These are phyloP conservation scores for Globisporangium radiosum DNA, from an alignment of 352 stramenopile species.

Conservation along the genomic window DNA sequence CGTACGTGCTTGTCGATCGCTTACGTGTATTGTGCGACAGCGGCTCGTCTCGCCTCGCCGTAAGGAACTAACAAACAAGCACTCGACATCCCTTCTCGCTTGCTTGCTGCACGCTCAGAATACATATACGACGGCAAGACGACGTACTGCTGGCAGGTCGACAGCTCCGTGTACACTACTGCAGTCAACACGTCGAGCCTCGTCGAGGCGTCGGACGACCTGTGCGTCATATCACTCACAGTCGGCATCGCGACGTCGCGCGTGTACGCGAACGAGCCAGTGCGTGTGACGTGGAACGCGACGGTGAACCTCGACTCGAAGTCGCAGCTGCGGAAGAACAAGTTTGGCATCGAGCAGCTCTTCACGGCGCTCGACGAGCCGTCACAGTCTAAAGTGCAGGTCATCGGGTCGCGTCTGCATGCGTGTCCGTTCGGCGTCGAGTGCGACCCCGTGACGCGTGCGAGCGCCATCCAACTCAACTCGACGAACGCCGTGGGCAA, in stretches of 20 bases:
- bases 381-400: slow-evolving; percentile 43
- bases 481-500: slow-evolving; percentile 47
- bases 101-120: slow-evolving; percentile 1
- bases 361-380: slow-evolving; percentile 39
- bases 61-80: no score
- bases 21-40: neutral
- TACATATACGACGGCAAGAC: slow-evolving; percentile 31
- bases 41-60: neutral
- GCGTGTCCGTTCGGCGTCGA: slow-evolving; percentile 33
- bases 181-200: slow-evolving; percentile 32
- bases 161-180: slow-evolving; percentile 46
- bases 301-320: slow-evolving; percentile 32
- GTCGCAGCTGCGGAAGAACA: slow-evolving; percentile 30
- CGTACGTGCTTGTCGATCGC: neutral
- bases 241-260: slow-evolving; percentile 31
- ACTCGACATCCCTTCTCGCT: neutral
- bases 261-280: slow-evolving; percentile 49
- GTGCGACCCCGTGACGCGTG: slow-evolving; percentile 48
- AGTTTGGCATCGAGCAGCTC: slow-evolving; percentile 37
- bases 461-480: slow-evolving; percentile 33
- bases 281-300: slow-evolving; percentile 63
- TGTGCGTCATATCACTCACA: slow-evolving; percentile 45
- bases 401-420: slow-evolving; percentile 50
- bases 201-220: slow-evolving; percentile 31
- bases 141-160: slow-evolving; percentile 60